Percentiles rank a stretch among this genome's conserved stretches.
Conservation (phyloP, 2,329 filamentous ascomycete species). For the Xylaria sp. region DNA sequence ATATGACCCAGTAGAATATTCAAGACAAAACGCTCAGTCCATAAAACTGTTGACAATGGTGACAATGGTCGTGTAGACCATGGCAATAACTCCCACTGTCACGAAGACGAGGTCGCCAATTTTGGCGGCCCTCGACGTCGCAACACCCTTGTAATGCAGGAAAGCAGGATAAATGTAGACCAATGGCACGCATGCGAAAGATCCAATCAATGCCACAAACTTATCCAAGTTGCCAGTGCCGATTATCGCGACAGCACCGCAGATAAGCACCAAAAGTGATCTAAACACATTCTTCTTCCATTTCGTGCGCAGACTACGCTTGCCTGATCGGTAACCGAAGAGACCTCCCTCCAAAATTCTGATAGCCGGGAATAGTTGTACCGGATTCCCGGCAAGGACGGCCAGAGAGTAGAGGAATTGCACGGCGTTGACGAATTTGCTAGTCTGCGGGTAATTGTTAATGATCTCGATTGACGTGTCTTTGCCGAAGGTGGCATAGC, state of each 20-base stretch:
- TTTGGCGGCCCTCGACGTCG: constrained; percentile 66
- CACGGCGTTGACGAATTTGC: constrained; percentile 78
- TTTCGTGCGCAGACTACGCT: constrained; percentile 71
- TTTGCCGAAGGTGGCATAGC: constrained; percentile 78
- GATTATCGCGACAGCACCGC: constrained; percentile 69
- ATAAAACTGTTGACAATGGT: constrained; percentile 62
- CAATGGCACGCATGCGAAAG: constrained; percentile 77
- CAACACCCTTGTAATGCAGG: constrained; percentile 75
- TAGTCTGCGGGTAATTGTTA: constrained; percentile 78
- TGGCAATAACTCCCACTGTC: constrained; percentile 70
- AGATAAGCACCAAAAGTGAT: constrained; percentile 65
- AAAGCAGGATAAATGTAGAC: constrained; percentile 82
- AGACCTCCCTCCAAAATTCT: constrained; percentile 76
- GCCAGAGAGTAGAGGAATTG: constrained; percentile 80
- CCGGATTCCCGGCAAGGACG: constrained; percentile 77
- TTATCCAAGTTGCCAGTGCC: constrained; percentile 78
- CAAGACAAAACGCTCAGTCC: constrained; percentile 26
- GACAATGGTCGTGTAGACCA: constrained; percentile 77
- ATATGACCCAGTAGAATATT: neutral
- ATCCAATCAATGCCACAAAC: constrained; percentile 79
- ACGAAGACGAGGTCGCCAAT: constrained; percentile 71
- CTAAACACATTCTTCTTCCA: constrained; percentile 81
- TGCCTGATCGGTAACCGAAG: constrained; percentile 76
- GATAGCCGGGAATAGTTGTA: constrained; percentile 79
- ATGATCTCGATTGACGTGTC: constrained; percentile 79